Evolutionary conservation across 768 basidiomycete species (phyloP).

Genomic region (Pholiota conissans): DNA sequence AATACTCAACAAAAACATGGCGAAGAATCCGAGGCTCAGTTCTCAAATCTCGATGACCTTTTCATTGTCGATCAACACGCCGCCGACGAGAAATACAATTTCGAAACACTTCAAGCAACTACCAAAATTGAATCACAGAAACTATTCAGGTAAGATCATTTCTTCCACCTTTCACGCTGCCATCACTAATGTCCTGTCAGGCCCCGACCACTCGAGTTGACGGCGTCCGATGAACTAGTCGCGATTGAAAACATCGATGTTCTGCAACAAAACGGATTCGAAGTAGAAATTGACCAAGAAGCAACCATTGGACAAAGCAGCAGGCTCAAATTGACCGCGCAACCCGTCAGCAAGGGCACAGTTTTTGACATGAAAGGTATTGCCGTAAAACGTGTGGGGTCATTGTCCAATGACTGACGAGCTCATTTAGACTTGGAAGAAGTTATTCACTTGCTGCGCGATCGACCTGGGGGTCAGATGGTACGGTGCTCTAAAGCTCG

Average conservation of each 20-base stretch:
- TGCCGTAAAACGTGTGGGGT: conserved; percentile 8
- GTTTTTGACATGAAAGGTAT: conserved; percentile 86
- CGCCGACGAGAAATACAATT: conserved; percentile 98
- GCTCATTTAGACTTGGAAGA: conserved; percentile 80
- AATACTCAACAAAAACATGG: conserved; percentile 18
- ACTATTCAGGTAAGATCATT: conserved; percentile 64
- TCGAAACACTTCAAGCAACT: conserved; percentile 90
- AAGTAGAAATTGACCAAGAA: conserved; percentile 61
- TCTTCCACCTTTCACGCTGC: conserved; percentile 7
- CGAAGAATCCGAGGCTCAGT: conserved; percentile 9
- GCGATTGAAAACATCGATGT: conserved; percentile 87
- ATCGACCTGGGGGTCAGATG: conserved; percentile 76
- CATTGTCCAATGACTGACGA: conserved; percentile 4
- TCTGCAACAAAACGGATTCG: conserved; percentile 86
- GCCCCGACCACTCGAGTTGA: conserved; percentile 75
- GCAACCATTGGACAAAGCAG: conserved; percentile 33
- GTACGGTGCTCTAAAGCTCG: conserved; percentile 92
- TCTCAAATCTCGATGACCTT: conserved; percentile 70
- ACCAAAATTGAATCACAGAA: conserved; percentile 87
- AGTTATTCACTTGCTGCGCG: conserved; percentile 81
- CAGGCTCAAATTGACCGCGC: conserved; percentile 70
- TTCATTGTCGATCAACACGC: conserved; percentile 99
- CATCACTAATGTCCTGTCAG: conserved; percentile 37
- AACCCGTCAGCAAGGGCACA: conserved; percentile 90
- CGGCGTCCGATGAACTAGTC: conserved; percentile 86